These are phyloP conservation scores for Chionographis japonica DNA, from an alignment of 106 monocot genomes.

Conservation along the genomic window DNA sequence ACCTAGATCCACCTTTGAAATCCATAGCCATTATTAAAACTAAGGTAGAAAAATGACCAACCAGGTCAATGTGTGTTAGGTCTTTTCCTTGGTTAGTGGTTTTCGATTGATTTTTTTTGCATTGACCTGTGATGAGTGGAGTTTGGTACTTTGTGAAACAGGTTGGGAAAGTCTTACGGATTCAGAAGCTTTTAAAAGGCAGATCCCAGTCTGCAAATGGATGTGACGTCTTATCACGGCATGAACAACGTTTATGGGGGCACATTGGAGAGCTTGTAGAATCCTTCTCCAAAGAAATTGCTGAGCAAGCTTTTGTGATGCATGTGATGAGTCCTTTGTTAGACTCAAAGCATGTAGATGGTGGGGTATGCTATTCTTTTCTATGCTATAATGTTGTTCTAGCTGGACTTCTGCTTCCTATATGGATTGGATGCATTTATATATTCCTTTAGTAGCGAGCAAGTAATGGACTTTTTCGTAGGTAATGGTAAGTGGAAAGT, in stretches of 20 bases:
- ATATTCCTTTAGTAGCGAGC: too few relatives aligned
- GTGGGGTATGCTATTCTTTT: slow-evolving; percentile 44
- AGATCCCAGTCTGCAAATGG: not conserved
- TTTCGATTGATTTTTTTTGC: not conserved
- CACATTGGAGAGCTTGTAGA: slow-evolving; percentile 41
- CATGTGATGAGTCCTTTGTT: slow-evolving; percentile 62
- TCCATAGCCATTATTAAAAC: too few relatives aligned
- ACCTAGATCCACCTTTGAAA: too few relatives aligned
- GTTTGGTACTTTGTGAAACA: slow-evolving; percentile 12
- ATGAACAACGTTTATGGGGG: slow-evolving; percentile 57
- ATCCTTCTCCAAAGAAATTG: slow-evolving; percentile 43
- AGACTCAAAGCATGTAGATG: slow-evolving; percentile 52
- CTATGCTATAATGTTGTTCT: not conserved
- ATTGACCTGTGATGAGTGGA: not conserved
- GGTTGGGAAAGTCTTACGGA: slow-evolving; percentile 81
- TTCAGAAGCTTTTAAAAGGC: slow-evolving; percentile 53
- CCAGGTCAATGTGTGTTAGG: too few relatives aligned
- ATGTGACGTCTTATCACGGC: slow-evolving; percentile 30
- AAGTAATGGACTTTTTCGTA: too few relatives aligned
- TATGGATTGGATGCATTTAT: too few relatives aligned
- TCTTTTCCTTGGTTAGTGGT: too few relatives aligned
- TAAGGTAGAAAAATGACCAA: too few relatives aligned
- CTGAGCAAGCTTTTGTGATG: slow-evolving; percentile 25
- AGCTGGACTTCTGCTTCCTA: too few relatives aligned
- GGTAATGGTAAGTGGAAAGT: too few relatives aligned